These are phyloP conservation scores for Zasmidium cellare DNA, from an alignment of 2,329 filamentous ascomycete species.

Conservation along the genomic window DNA sequence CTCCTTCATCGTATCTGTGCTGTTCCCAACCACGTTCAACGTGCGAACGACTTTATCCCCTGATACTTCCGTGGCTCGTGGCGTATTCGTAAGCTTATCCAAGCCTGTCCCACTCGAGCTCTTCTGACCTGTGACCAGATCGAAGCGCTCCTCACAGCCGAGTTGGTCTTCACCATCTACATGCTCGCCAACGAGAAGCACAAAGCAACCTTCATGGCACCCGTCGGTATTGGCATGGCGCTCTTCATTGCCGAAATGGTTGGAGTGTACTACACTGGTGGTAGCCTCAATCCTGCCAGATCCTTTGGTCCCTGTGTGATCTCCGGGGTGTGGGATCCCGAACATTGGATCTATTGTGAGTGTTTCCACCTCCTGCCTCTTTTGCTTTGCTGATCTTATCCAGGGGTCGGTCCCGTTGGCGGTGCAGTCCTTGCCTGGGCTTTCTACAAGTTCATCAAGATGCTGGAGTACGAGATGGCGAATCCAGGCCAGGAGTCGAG, in stretches of 20 bases:
- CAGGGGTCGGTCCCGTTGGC: constrained; percentile 32
- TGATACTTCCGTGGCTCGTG: constrained; percentile 38
- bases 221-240: constrained; percentile 50
- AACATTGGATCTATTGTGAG: constrained; percentile 28
- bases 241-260: constrained; percentile 49
- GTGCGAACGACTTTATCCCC: constrained; percentile 37
- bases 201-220: constrained; percentile 47
- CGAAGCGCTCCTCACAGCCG: constrained; percentile 41
- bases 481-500: constrained; percentile 28
- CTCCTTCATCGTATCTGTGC: constrained; percentile 34
- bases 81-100: constrained; percentile 34
- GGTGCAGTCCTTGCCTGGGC: constrained; percentile 33
- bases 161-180: constrained; percentile 44
- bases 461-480: constrained; percentile 36
- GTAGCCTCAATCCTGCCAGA: constrained; percentile 38
- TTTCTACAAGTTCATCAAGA: constrained; percentile 37
- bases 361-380: not conserved
- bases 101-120: not conserved
- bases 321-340: constrained; percentile 24
- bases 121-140: constrained; percentile 24
- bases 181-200: constrained; percentile 44
- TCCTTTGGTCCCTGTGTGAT: constrained; percentile 35
- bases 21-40: constrained; percentile 40
- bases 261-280: constrained; percentile 39
- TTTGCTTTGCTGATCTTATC: not conserved